These are phyloP conservation scores for Phytopythium ostracodes DNA, from an alignment of 352 stramenopile species.

Conservation along the genomic window DNA sequence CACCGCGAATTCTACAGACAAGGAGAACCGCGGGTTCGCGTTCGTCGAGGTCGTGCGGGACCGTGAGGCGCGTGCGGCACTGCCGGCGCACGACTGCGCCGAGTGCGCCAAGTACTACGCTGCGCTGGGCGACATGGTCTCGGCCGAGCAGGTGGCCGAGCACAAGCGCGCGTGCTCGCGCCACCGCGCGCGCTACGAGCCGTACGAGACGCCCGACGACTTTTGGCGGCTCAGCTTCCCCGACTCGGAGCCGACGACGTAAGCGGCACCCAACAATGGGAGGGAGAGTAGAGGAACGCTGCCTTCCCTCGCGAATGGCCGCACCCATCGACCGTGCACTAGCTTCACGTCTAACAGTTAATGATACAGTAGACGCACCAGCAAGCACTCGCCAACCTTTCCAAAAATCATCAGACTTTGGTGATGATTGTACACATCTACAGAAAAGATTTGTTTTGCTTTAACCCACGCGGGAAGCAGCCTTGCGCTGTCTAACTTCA, in stretches of 20 bases:
- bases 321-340: background rate
- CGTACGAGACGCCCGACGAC: conserved; percentile 78
- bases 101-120: conserved; percentile 83
- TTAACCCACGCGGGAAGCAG: background rate
- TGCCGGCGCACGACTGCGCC: conserved; percentile 61
- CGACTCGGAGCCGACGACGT: conserved; percentile 33
- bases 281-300: background rate
- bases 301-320: background rate
- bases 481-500: background rate
- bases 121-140: conserved; percentile 44
- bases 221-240: conserved; percentile 85
- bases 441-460: background rate
- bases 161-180: conserved; percentile 66
- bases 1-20: background rate
- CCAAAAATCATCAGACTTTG: background rate
- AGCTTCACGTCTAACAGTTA: background rate
- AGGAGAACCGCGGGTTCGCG: conserved; percentile 19
- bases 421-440: conserved; percentile 2
- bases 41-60: conserved; percentile 85
- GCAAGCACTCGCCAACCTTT: background rate
- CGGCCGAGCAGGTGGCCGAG: conserved; percentile 21
- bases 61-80: conserved; percentile 42
- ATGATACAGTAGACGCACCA: background rate
- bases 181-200: conserved; percentile 67
- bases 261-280: background rate